Evolutionary conservation across 371 early-diverging fungal genomes (phyloP), one percentile per base, ranked within the genome.

Genomic region (Zychaea mexicana): DNA sequence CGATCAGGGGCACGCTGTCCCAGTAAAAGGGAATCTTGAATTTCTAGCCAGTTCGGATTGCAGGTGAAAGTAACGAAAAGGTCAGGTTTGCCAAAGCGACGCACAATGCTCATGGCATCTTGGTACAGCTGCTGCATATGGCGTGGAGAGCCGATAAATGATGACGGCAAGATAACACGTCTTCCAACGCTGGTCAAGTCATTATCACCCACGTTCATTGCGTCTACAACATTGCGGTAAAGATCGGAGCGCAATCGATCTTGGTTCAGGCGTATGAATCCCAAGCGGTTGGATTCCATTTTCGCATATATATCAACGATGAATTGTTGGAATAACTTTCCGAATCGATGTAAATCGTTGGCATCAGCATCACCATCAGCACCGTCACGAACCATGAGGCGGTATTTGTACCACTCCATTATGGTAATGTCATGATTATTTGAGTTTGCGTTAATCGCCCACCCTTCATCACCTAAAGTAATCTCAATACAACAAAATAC

Each of bases 21-120:
- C 19, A 24, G 28, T 28, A 52, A 28, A 28, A 52, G 52, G 24
- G 52, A 22, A 12, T 15, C 7, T 52, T 52, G 22, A 19, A 52
- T 52, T 52, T 52, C 52, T 2, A 24, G 52, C 52, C 28, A 52
- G 8, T 15, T 26, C 2, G 21, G 22, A 28, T 52, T 52, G 21
- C 22, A 13, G 22, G 52, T 52, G 22, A 28, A 13, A 2, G 39
- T 39, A 39, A 39, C 13, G n/a, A 39, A 39, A 39, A 39, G 52
- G 22, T 28, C 52, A 24, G 27, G 52, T 7, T 52, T 52, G 2
- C 52, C 52, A 28, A 52, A 52, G 21, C 52, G 22, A 7, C 52
- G 52, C 3, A 52, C 52, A 52, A 52, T 52, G 24, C 52, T 52
- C 52, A 52, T 22, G 2, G 28, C 52, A 52, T 52, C 52, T 52